Evolutionary conservation across 345 rosid genomes (phyloP), one percentile per base, ranked within the genome.

Genomic region (Geranium brycei): DNA sequence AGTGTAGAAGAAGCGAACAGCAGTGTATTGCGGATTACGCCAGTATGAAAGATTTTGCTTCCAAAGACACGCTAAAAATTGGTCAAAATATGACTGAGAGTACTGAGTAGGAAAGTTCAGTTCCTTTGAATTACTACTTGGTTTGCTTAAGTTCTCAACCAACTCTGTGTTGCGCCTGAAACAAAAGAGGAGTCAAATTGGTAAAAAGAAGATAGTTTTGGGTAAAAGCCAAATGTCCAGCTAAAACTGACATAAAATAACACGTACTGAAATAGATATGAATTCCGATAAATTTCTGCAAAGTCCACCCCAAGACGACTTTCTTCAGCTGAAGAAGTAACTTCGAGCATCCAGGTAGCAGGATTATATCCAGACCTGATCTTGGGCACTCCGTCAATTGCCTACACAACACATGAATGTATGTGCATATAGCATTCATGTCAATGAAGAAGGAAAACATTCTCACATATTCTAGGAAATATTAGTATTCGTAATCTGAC

Each of bases 331-430:
- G 83, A 63, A 59, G 89, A 85, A 61, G 96, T 93, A 64, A 88
- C 87, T 16, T 93, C 97, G 65, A 93, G 99, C 93, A 93, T 93
- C 99, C 99, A 93, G 41, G 97, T 90, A 68, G 99, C 97, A 62
- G 99, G 97, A 62, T 93, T 93, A 65, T 82, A 82, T 35, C 96
- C 96, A 14, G 83, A 66, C 73, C 72, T 86, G 72, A 93, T 93
- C 82, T 82, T 88, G 64, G 78, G 80, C 76, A 93, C 88, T 32
- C 99, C 96, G 68, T 86, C 95, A 74, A 88, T 69, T 56, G 90
- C 86, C 97, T 93, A 71, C 57, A 59, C 57, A 59, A 51, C 73
- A 59, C 31, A 66, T 65, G 62, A 66, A 32, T 32, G 19, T 23
- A 31, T 17, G 23, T 14, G 19, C 13, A 67, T 10, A 53, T 17